Evolutionary conservation across 2,329 filamentous ascomycete genomes (phyloP).

Genomic region (Colletotrichum endophyticum): DNA sequence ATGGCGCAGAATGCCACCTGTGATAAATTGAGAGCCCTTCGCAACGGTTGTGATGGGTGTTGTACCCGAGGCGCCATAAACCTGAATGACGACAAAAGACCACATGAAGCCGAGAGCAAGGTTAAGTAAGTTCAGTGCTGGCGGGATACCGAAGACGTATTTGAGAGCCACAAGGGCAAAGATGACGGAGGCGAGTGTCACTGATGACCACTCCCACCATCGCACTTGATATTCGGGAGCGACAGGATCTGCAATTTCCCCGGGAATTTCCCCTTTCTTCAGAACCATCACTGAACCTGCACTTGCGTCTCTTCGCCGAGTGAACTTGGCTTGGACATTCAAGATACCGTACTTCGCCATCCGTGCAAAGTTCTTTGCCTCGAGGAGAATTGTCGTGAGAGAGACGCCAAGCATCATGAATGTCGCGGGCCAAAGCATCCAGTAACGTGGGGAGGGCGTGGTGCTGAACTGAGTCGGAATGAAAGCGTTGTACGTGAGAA

Average conservation of each 20-base stretch:
- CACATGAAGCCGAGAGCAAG: background rate
- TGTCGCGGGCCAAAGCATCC: background rate
- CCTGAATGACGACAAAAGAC: background rate
- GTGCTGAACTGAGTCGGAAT: background rate
- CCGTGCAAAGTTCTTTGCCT: background rate
- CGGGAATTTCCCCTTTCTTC: background rate
- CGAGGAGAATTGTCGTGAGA: background rate
- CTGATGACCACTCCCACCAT: background rate
- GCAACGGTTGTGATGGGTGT: background rate
- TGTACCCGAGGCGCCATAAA: background rate
- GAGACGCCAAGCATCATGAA: background rate
- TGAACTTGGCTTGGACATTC: background rate
- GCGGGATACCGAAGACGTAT: background rate
- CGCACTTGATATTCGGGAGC: background rate
- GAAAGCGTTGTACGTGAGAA: background rate
- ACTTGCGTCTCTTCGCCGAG: background rate
- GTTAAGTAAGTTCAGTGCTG: background rate
- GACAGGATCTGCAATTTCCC: background rate
- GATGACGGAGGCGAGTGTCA: background rate
- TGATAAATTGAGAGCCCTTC: background rate
- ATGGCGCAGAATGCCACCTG: background rate
- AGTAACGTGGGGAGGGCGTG: background rate
- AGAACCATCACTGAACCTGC: background rate
- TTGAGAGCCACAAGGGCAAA: background rate
- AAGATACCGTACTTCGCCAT: background rate